Evolutionary conservation across 768 basidiomycete species (phyloP), one percentile per base, ranked within the genome.

Genomic region (Boletus tylopilopsis): DNA sequence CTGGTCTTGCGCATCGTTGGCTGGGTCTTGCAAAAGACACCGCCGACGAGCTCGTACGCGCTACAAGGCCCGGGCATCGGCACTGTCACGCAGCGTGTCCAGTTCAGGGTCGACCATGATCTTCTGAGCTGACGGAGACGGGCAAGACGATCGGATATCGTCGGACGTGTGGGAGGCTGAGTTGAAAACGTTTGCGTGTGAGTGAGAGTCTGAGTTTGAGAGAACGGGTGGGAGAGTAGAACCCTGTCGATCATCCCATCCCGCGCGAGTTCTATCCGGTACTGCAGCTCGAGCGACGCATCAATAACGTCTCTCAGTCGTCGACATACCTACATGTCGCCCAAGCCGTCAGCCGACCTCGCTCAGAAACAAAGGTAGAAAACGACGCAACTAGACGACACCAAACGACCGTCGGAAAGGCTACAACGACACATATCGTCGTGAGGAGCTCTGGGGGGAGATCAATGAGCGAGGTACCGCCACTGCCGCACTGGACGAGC

Each of bases 21-120:
- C 42, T 57, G 53, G 13, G 66, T 71, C 58, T 80, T 76, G 30
- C 74, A 78, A 60, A 84, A 83, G 0, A 81, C 60, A 0, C 83
- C 83, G 0, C 71, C 77, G 5, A 84, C 82, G 51, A 85, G 71
- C 51, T 85, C 82, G 57, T 85, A 85, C 5, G 80, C 79, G 39
- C 68, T 68, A 47, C 74, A 76, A 3, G 58, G 52, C 0, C 70
- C 75, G 0, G 69, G 60, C 30, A 73, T 59, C 6, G 66, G 62
- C 0, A 75, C 59, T 0, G 51, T 40, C 1, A 55, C 49, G 12
- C 52, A 55, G 0, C 50, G 49, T 6, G 47, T 52, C 66, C 71
- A 71, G 13, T 50, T 54, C 12, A 73, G 56, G 16, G 53, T 56
- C 0, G 55, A 32, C 76, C 77, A 77, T 0, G 71, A 58, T 0